Evolutionary conservation across 2,329 filamentous ascomycete species (phyloP), one percentile per base, ranked within the genome.

Genomic region (Trichophyton schoenleinii): DNA sequence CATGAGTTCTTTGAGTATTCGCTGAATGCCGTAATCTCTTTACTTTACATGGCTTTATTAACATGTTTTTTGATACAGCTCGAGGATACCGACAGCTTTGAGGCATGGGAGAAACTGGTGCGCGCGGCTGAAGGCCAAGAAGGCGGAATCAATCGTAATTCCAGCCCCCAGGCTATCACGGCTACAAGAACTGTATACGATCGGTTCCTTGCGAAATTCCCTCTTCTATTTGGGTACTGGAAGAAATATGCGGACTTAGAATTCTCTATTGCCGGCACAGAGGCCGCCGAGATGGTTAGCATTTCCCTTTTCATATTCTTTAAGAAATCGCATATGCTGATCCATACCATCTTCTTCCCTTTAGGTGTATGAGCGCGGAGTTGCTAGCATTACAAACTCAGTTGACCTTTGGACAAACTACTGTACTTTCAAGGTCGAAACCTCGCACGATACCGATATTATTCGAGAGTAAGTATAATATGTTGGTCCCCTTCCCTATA

Each of bases 241-340:
- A 97, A 97, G 79, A 97, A 96, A 74, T 99, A 97, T 81, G 94
- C 94, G 70, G 92, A 97, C 70, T 81, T 95, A 65, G 94, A 99
- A 71, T 99, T 99, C 77, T 91, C 91, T 58, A 96, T 99, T 66
- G 91, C 91, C 3, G 94, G 94, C 18, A 95, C 94, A 3, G 94
- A 99, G 78, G 92, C 92, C 49, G 94, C 94, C 60, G 94, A 97
- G 75, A 95, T 96, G 88, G 91, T 96, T 22, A 41, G 28, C n/a
- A 18, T 8, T 52, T 11, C 31, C 13, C 1, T 1, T 11, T 13
- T n/a, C 31, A n/a, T 53, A n/a, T 20, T 25, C 3, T 34, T n/a
- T 18, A 18, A 38, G 34, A 53, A 53, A n/a, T 28, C 22, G 9
- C 41, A 41, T 49, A 9, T 36, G 7, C 42, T 42, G 20, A 22